These are phyloP conservation scores for Irpex sp. DNA, from an alignment of 1,284 basidiomycete species.

Conservation along the genomic window DNA sequence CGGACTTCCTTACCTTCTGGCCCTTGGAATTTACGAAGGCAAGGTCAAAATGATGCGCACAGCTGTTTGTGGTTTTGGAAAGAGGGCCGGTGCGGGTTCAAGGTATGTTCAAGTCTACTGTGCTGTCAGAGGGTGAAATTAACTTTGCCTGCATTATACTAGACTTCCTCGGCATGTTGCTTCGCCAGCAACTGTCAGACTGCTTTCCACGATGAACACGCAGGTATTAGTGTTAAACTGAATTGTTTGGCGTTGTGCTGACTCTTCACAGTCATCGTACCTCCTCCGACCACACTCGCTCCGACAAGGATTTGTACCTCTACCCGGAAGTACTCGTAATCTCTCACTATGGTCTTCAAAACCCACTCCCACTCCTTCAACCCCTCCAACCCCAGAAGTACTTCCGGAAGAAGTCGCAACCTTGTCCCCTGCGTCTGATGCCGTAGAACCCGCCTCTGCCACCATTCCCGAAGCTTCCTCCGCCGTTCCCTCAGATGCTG, in stretches of 20 bases:
- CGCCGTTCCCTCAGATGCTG: constrained; percentile 9
- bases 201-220: background rate
- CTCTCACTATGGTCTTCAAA: constrained; percentile 21
- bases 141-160: background rate
- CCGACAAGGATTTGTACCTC: background rate
- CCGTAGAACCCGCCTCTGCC: constrained; percentile 11
- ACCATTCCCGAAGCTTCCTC: constrained; percentile 9
- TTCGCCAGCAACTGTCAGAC: constrained; percentile 1
- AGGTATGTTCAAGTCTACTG: background rate
- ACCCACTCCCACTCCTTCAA: constrained; percentile 10
- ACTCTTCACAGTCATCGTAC: background rate
- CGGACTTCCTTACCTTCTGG: background rate
- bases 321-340: constrained; percentile 16
- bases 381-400: background rate
- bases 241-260: background rate
- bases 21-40: background rate
- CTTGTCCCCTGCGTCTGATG: constrained; percentile 8
- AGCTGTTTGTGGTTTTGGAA: background rate
- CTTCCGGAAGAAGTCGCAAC: constrained; percentile 13
- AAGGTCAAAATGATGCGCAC: background rate
- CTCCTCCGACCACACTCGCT: background rate
- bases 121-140: background rate
- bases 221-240: constrained; percentile 1
- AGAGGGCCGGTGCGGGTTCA: background rate
- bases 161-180: constrained; percentile 9